phyloP scores from a whole-genome alignment of 2,329 filamentous ascomycete species.

The Penicillium decumbens region DNA sequence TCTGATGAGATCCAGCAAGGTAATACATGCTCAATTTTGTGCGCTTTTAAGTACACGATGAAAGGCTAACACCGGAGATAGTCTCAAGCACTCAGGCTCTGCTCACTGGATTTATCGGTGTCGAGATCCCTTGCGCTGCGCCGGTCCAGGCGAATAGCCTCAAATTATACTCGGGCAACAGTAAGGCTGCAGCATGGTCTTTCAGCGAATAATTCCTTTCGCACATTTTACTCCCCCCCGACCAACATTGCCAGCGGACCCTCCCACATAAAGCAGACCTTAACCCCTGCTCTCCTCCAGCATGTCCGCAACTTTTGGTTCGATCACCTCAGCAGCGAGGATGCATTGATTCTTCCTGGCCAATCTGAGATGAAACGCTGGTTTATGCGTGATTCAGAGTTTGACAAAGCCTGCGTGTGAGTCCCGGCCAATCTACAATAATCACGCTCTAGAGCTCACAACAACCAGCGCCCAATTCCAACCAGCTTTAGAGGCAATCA shows the following conservation, averaged over 20 bases:
- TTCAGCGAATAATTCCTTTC: neutral
- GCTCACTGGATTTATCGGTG: neutral
- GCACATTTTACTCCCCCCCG: conserved; percentile 5
- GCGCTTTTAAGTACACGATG: too few relatives aligned
- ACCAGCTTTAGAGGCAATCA: conserved; percentile 16
- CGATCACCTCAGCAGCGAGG: conserved; percentile 16
- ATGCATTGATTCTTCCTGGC: conserved; percentile 17
- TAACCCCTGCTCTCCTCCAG: conserved; percentile 18
- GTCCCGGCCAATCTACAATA: neutral
- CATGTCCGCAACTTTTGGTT: conserved; percentile 25
- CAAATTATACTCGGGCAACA: neutral
- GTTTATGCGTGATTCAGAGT: conserved; percentile 16
- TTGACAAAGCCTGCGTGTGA: conserved; percentile 21
- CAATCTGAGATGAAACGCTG: conserved; percentile 19
- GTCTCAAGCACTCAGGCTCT: neutral
- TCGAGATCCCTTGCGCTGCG: neutral
- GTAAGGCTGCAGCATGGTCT: neutral
- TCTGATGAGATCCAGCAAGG: conserved; percentile 4
- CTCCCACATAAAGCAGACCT: conserved; percentile 10
- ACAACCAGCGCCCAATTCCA: conserved; percentile 16
- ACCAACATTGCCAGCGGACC: conserved; percentile 2
- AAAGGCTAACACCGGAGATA: neutral
- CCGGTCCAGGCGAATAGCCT: conserved; percentile 1
- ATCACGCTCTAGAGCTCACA: neutral
- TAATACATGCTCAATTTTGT: neutral